Evolutionary conservation across 164 flowering plant genomes (phyloP).

Genomic region (Liriodendron chinense): DNA sequence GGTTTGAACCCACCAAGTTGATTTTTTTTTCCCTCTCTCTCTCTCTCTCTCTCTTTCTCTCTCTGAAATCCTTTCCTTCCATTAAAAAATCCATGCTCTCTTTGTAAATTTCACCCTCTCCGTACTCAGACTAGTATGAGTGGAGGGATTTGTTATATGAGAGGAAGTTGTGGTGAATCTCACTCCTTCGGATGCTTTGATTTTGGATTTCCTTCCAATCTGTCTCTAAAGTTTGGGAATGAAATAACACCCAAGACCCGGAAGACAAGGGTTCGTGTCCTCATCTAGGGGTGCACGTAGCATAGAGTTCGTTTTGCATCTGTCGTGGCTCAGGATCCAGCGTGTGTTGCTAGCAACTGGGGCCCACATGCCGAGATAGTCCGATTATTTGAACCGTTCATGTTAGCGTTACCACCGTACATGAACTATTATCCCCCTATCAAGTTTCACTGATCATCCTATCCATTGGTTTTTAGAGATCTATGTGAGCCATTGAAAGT

Average conservation of each 20-base stretch:
- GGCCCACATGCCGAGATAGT: no score
- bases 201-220: constrained; percentile 34
- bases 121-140: background rate
- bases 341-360: background rate
- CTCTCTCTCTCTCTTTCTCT: constrained; percentile 9
- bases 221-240: constrained; percentile 34
- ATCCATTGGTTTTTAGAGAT: no score
- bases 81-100: constrained; percentile 6
- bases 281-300: constrained; percentile 45
- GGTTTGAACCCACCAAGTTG: constrained; percentile 34
- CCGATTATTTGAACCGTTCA: no score
- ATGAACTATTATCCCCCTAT: no score
- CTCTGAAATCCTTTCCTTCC: background rate
- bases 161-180: background rate
- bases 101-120: background rate
- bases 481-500: no score
- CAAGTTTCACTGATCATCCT: no score
- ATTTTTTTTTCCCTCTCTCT: constrained; percentile 21
- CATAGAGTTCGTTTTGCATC: background rate
- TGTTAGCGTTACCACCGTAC: no score
- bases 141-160: background rate
- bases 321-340: background rate
- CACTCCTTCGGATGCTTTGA: constrained; percentile 4
- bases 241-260: constrained; percentile 39
- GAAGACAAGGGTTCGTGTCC: constrained; percentile 72